Evolutionary conservation across 306 rosid genomes (phyloP).

Genomic region (Sindora glabra): DNA sequence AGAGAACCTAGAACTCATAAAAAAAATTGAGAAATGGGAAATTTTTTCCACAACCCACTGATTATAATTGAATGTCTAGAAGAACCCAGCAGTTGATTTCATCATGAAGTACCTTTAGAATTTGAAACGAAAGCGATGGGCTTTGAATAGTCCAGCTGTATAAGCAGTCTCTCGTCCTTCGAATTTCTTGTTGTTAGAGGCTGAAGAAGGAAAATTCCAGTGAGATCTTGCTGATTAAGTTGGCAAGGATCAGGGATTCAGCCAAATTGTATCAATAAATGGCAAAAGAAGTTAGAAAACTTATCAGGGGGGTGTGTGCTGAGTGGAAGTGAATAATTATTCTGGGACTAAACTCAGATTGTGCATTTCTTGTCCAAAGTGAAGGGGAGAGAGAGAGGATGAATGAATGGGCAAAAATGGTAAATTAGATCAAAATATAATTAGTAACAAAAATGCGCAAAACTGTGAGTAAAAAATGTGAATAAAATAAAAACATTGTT

Average conservation of each 20-base stretch:
- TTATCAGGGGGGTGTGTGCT: conserved; percentile 1
- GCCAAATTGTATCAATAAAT: conserved; percentile 3
- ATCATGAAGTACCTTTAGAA: conserved; percentile 27
- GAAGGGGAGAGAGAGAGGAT: neutral
- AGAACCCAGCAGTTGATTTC: conserved; percentile 15
- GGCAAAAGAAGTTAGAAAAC: neutral
- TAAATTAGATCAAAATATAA: neutral
- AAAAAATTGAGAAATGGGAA: no score
- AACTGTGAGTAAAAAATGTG: no score
- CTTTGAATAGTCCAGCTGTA: conserved; percentile 14
- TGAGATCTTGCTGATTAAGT: conserved; percentile 33
- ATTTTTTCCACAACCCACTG: no score
- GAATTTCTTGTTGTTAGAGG: neutral
- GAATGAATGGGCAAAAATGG: neutral
- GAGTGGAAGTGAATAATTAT: conserved; percentile 1
- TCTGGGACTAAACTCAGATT: neutral
- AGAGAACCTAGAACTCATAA: conserved; percentile 9
- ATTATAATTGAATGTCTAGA: no score
- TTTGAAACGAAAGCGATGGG: conserved; percentile 8
- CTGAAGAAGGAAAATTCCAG: neutral
- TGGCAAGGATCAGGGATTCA: conserved; percentile 21
- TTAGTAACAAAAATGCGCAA: no score
- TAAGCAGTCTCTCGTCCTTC: neutral
- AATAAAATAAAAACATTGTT: no score
- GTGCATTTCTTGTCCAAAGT: conserved; percentile 3